Conservation (phyloP, 2,329 filamentous ascomycete genomes). For the Rutstroemia sp. region DNA sequence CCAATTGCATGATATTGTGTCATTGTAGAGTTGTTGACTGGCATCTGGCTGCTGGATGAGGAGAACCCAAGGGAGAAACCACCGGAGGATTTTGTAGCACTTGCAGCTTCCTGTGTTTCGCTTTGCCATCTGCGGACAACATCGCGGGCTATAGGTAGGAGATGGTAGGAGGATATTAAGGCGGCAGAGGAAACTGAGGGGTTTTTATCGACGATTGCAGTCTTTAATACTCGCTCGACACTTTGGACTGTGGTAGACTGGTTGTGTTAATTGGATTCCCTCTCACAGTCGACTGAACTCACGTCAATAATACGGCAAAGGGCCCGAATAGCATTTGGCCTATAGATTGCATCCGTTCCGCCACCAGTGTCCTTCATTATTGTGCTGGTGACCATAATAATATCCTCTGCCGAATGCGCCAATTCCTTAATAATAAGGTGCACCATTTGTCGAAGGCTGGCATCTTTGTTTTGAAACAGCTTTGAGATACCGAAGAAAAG, state of each 20-base stretch:
- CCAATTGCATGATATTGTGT: constrained; percentile 98
- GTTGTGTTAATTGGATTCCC: constrained; percentile 20
- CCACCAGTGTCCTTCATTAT: constrained; percentile 99
- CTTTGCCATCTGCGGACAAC: constrained; percentile 97
- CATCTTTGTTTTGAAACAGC: constrained; percentile 99
- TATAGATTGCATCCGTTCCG: constrained; percentile 86
- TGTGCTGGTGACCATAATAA: constrained; percentile 98
- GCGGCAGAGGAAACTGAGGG: constrained; percentile 95
- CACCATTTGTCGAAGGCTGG: constrained; percentile 95
- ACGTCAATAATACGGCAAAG: constrained; percentile 96
- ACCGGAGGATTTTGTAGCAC: constrained; percentile 77
- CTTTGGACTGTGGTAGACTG: constrained; percentile 92
- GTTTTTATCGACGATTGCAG: constrained; percentile 97
- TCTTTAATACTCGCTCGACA: constrained; percentile 98
- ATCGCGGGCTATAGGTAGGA: constrained; percentile 90
- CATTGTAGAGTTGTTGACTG: constrained; percentile 94
- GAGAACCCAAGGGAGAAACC: constrained; percentile 90
- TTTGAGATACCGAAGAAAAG: constrained; percentile 99
- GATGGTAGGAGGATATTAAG: constrained; percentile 93
- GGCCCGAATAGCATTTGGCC: constrained; percentile 91
- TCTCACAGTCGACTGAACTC: constrained; percentile 31
- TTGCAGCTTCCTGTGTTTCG: constrained; percentile 94
- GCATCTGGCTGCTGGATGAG: constrained; percentile 64
- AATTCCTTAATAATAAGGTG: constrained; percentile 98
- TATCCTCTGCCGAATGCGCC: constrained; percentile 90